phyloP scores from a whole-genome alignment of 2,329 filamentous ascomycete genomes.

The Alternaria panax region DNA sequence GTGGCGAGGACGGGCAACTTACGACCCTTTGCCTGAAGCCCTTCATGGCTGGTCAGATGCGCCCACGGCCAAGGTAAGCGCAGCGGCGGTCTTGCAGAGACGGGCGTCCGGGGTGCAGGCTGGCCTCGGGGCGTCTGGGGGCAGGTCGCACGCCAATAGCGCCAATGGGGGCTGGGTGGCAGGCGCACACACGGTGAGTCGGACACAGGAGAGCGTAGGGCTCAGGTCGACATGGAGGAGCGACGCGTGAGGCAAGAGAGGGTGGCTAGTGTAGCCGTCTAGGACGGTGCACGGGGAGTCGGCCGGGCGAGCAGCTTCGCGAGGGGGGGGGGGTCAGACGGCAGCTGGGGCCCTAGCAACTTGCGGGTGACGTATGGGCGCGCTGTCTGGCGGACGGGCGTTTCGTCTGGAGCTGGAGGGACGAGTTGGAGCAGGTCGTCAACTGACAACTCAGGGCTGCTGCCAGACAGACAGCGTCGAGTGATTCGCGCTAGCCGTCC shows the following conservation, averaged over 20 bases:
- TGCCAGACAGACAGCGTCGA: constrained; percentile 29
- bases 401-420: constrained; percentile 17
- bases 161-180: constrained; percentile 35
- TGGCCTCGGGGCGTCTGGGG: constrained; percentile 32
- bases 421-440: constrained; percentile 29
- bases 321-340: constrained; percentile 30
- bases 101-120: constrained; percentile 32
- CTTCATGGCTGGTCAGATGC: constrained; percentile 76
- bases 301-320: constrained; percentile 32
- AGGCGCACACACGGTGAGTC: constrained; percentile 29
- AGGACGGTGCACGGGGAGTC: constrained; percentile 33
- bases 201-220: constrained; percentile 22
- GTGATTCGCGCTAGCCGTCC: constrained; percentile 28
- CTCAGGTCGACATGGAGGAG: constrained; percentile 43
- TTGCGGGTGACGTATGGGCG: constrained; percentile 25
- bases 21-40: constrained; percentile 97
- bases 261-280: constrained; percentile 39
- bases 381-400: constrained; percentile 17
- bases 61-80: constrained; percentile 42
- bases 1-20: constrained; percentile 58
- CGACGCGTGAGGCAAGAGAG: constrained; percentile 35
- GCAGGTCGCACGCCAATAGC: constrained; percentile 34
- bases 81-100: constrained; percentile 38
- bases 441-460: constrained; percentile 34
- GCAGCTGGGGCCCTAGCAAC: constrained; percentile 32